These are phyloP conservation scores for Parsonsia alboflavescens DNA, from an alignment of 257 asterid genomes.

Conservation along the genomic window DNA sequence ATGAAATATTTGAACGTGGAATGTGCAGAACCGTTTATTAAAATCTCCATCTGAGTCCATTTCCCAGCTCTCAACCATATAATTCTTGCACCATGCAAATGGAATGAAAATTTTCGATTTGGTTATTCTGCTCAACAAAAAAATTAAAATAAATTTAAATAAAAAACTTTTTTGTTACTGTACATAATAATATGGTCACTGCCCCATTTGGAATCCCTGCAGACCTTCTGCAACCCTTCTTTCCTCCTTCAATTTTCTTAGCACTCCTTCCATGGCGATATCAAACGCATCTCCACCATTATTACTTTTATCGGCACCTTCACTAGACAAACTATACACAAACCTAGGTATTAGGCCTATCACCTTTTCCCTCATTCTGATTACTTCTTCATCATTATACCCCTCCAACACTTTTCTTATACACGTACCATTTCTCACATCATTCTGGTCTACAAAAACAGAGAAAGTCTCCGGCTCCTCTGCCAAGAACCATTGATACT, in stretches of 20 bases:
- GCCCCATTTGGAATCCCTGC: neutral
- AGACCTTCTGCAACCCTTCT: neutral
- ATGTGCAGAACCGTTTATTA: neutral
- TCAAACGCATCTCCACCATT: constrained; percentile 66
- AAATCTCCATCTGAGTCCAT: neutral
- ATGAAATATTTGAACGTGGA: too few species aligned
- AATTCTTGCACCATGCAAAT: neutral
- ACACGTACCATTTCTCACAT: constrained; percentile 49
- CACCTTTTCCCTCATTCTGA: constrained; percentile 62
- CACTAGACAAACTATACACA: constrained; percentile 47
- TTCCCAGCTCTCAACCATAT: neutral
- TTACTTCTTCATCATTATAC: constrained; percentile 47
- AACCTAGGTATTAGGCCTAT: constrained; percentile 66
- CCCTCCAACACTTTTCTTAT: constrained; percentile 32
- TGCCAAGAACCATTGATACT: constrained; percentile 5
- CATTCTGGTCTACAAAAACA: constrained; percentile 56
- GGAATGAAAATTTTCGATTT: too few species aligned
- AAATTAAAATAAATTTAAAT: too few species aligned
- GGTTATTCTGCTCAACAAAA: neutral
- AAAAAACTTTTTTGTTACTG: too few species aligned
- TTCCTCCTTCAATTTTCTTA: constrained; percentile 51
- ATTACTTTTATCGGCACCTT: constrained; percentile 13
- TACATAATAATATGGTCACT: neutral
- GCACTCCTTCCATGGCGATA: constrained; percentile 68
- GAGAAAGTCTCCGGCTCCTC: constrained; percentile 15